Conservation (phyloP, 2,329 filamentous ascomycete species). For the Emergomyces africanus region DNA sequence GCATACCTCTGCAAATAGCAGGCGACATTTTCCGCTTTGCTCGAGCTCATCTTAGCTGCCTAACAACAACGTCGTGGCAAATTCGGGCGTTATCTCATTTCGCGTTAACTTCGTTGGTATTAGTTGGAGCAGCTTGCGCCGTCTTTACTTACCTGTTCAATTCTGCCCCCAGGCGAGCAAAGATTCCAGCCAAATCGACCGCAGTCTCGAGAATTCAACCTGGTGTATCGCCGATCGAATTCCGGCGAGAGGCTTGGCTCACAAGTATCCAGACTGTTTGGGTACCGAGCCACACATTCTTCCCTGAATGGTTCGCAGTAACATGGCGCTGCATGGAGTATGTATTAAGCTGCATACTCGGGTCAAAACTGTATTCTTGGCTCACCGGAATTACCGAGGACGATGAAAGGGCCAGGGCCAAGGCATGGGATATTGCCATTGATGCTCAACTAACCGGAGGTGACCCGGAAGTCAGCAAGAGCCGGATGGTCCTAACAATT, state of each 20-base stretch:
- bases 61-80: slow-evolving; percentile 22
- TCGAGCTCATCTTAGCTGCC: slow-evolving; percentile 14
- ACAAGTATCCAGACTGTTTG: slow-evolving; percentile 87
- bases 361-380: slow-evolving; percentile 61
- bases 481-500: slow-evolving; percentile 70
- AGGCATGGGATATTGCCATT: slow-evolving; percentile 85
- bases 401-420: slow-evolving; percentile 72
- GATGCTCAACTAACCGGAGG: slow-evolving; percentile 88
- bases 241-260: slow-evolving; percentile 80
- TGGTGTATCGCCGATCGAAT: slow-evolving; percentile 69
- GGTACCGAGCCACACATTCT: slow-evolving; percentile 76
- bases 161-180: slow-evolving; percentile 43
- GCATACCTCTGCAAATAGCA: slow-evolving; percentile 49
- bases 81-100: slow-evolving; percentile 29
- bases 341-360: slow-evolving; percentile 63
- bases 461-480: slow-evolving; percentile 79
- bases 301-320: slow-evolving; percentile 72
- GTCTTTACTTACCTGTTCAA: slow-evolving; percentile 44
- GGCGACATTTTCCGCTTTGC: slow-evolving; percentile 20
- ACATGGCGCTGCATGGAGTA: slow-evolving; percentile 71
- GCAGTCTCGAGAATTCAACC: slow-evolving; percentile 15
- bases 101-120: slow-evolving; percentile 38
- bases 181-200: slow-evolving; percentile 27
- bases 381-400: slow-evolving; percentile 71
- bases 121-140: slow-evolving; percentile 44